phyloP scores from a whole-genome alignment of 345 rosid genomes.

The Garcia nutans region DNA sequence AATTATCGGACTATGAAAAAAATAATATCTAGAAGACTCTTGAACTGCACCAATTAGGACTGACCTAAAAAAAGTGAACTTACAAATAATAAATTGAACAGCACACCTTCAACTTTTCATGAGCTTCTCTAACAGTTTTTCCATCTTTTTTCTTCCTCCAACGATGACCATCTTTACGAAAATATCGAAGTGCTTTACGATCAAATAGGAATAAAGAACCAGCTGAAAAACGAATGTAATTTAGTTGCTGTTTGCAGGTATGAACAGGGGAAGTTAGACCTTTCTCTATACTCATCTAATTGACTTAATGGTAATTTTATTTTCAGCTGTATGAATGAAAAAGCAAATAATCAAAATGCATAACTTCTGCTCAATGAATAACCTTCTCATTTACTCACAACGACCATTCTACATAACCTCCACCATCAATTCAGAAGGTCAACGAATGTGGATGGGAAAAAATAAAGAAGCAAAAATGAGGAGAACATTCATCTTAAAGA shows the following conservation, averaged over 20 bases:
- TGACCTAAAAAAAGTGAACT: conserved; percentile 34
- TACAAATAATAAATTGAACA: conserved; percentile 48
- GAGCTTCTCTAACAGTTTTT: conserved; percentile 94
- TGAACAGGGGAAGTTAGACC: background rate
- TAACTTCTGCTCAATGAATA: background rate
- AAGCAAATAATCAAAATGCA: background rate
- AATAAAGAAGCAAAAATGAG: background rate
- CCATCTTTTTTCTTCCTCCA: conserved; percentile 99
- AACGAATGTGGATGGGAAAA: background rate
- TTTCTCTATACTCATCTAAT: background rate
- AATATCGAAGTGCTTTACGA: conserved; percentile 80
- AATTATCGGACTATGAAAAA: background rate
- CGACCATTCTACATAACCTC: background rate
- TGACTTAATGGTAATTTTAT: no score
- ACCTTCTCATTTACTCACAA: background rate
- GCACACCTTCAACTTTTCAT: conserved; percentile 95
- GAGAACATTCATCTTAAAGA: background rate
- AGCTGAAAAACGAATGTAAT: conserved; percentile 47
- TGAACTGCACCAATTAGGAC: conserved; percentile 20
- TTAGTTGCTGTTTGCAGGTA: conserved; percentile 18
- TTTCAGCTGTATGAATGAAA: background rate
- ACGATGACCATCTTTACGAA: conserved; percentile 82
- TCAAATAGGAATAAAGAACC: conserved; percentile 83
- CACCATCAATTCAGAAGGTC: background rate
- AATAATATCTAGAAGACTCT: conserved; percentile 1